Percentiles rank a stretch among this genome's conserved stretches.
phyloP scores from a whole-genome alignment of 305 asterid species.

The Fraxinus platypoda region DNA sequence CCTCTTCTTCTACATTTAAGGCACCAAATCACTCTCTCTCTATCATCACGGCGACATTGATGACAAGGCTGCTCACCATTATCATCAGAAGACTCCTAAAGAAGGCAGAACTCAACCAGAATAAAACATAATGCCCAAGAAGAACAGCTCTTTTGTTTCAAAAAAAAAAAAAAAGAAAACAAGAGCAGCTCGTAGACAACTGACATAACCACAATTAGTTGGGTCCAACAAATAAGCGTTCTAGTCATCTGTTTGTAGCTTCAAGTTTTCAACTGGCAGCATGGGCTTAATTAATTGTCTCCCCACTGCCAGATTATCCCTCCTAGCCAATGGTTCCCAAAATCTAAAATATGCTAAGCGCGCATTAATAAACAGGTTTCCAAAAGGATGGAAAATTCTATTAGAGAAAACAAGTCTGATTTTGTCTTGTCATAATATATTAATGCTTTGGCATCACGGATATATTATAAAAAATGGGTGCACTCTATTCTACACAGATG shows the following conservation, averaged over 20 bases:
- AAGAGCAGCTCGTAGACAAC: neutral
- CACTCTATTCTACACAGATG: neutral
- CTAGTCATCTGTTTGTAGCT: slow-evolving; percentile 8
- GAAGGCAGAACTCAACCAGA: slow-evolving; percentile 22
- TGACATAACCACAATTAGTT: slow-evolving; percentile 15
- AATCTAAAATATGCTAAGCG: neutral
- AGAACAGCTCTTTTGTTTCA: neutral
- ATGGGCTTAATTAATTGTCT: neutral
- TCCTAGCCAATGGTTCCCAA: neutral
- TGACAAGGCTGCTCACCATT: slow-evolving; percentile 87
- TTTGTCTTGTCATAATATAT: neutral
- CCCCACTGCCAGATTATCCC: neutral
- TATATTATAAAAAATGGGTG: neutral
- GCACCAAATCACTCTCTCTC: slow-evolving; percentile 72
- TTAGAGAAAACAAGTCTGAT: neutral
- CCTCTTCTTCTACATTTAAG: slow-evolving; percentile 90
- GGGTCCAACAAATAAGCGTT: slow-evolving; percentile 14
- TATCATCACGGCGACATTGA: slow-evolving; percentile 71
- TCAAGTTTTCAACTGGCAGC: neutral
- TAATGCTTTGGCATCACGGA: neutral
- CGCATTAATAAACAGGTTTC: neutral
- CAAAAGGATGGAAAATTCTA: neutral
- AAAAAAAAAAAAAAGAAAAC: neutral
- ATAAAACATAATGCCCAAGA: slow-evolving; percentile 10
- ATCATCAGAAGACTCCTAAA: slow-evolving; percentile 75